Evolutionary conservation across 2,329 filamentous ascomycete genomes (phyloP).

Genomic region (Paramyrothecium sp.): DNA sequence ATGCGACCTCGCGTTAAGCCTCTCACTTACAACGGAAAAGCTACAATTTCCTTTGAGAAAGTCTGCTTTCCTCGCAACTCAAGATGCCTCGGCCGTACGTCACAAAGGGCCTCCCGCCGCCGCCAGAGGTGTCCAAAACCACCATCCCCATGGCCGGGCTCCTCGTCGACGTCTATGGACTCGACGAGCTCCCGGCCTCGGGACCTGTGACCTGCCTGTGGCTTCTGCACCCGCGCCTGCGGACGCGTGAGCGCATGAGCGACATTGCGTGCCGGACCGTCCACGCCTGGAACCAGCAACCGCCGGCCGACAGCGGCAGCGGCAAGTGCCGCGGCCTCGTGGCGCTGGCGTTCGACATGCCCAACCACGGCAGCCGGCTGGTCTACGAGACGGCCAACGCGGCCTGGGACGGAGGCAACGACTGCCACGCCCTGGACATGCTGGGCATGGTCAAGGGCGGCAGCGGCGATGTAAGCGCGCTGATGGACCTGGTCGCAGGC

Average conservation of each 20-base stretch:
- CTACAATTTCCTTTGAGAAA: no score
- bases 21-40: no score
- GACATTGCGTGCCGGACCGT: constrained; percentile 70
- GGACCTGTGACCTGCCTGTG: constrained; percentile 75
- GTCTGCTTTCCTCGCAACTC: no score
- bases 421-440: constrained; percentile 88
- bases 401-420: constrained; percentile 77
- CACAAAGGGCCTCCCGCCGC: constrained; percentile 34
- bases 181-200: constrained; percentile 64
- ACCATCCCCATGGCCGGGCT: constrained; percentile 76
- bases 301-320: constrained; percentile 16
- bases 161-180: constrained; percentile 75
- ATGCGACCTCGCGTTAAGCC: background rate
- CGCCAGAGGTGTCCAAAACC: constrained; percentile 57
- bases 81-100: constrained; percentile 15
- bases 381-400: constrained; percentile 69
- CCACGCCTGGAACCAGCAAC: constrained; percentile 60
- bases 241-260: constrained; percentile 71
- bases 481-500: constrained; percentile 76
- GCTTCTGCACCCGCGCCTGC: constrained; percentile 75
- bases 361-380: constrained; percentile 80
- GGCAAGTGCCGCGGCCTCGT: constrained; percentile 59
- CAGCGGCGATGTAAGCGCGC: constrained; percentile 67
- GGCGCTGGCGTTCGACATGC: constrained; percentile 84
- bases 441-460: constrained; percentile 73